phyloP scores from a whole-genome alignment of 805 yeast species.

The Myxozyma neotropica region DNA sequence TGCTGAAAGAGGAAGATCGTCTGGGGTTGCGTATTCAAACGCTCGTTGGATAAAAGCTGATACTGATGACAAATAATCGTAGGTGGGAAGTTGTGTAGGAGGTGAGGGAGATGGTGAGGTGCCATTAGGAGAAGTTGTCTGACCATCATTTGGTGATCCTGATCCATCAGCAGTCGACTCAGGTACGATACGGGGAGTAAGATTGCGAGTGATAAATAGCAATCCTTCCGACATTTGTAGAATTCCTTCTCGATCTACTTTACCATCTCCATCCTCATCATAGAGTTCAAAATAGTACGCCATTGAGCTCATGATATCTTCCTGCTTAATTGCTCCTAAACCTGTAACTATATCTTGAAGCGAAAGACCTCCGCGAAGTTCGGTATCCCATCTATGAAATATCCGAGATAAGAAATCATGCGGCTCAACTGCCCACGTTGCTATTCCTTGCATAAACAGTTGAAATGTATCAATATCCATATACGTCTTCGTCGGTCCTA shows the following conservation, averaged over 20 bases:
- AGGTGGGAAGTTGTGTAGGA: neutral
- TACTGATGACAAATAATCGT: constrained; percentile 78
- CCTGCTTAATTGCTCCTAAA: constrained; percentile 64
- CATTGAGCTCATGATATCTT: constrained; percentile 76
- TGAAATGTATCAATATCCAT: constrained; percentile 76
- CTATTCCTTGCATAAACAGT: constrained; percentile 73
- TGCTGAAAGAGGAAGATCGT: constrained; percentile 28
- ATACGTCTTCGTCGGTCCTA: constrained; percentile 50
- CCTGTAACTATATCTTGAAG: constrained; percentile 75
- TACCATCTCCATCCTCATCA: constrained; percentile 60
- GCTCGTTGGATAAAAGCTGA: constrained; percentile 84
- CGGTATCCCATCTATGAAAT: constrained; percentile 72
- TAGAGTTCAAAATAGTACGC: constrained; percentile 79
- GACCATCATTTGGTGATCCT: neutral
- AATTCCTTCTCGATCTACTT: constrained; percentile 75
- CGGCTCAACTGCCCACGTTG: constrained; percentile 64
- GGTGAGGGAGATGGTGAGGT: constrained; percentile 11
- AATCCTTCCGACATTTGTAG: constrained; percentile 85
- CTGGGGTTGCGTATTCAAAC: constrained; percentile 73
- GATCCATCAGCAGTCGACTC: neutral
- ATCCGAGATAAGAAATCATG: constrained; percentile 61
- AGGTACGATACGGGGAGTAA: neutral
- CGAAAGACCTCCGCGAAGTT: constrained; percentile 54
- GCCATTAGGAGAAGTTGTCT: constrained; percentile 9
- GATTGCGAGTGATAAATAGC: constrained; percentile 77